Base-by-base conservation (phyloP, 2,329 filamentous ascomycete genomes). In the Aspergillus oerlinghausenensis region DNA sequence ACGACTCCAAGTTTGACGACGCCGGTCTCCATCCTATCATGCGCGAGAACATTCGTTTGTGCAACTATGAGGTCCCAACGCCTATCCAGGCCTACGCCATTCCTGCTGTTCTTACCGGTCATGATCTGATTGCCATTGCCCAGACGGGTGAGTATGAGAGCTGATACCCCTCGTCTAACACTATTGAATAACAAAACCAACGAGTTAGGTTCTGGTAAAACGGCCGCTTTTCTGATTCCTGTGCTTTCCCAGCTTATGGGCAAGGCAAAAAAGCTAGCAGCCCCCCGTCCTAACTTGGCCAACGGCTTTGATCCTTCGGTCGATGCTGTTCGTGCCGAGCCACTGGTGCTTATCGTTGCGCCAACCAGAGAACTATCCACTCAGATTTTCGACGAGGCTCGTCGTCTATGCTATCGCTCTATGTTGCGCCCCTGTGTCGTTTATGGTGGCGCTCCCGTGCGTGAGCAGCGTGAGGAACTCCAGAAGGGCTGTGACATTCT, bases 311-410 rank as follows among this genome's bases (percentile, higher is more conserved):
- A 83, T 10, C 73, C 81, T 2, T 76, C 75, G 1, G 68, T 70
- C 17, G 73, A 84, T 21, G 72, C 74, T 1, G 83, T 89, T 42
- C 84, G 84, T 47, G 93, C 92, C 7, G 92, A 97, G 78, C 94
- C 94, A 4, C 76, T 99, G 6, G 89, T 97, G 0, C 79, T 97
- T 28, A 82, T 99, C 54, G 82, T 99, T 23, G 88, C 85, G 10
- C 94, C 94, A 0, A 94, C 89, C 54, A 89, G 94, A 38, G 94
- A 99, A 79, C 77, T 99, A 4, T 91, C 92, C 0, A 88, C 92
- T 2, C 94, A 99, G 70, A 96, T 97, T 64, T 97, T 96, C 75
- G 91, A 96, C 61, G 93, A 97, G 71, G 87, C 90, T 26, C 88
- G 94, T 60, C 91, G 93, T 65, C 85, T 97, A 50, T 97, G 92